These are phyloP conservation scores for Gynostemma pentaphyllum DNA, from an alignment of 306 rosid genomes.

Conservation along the genomic window DNA sequence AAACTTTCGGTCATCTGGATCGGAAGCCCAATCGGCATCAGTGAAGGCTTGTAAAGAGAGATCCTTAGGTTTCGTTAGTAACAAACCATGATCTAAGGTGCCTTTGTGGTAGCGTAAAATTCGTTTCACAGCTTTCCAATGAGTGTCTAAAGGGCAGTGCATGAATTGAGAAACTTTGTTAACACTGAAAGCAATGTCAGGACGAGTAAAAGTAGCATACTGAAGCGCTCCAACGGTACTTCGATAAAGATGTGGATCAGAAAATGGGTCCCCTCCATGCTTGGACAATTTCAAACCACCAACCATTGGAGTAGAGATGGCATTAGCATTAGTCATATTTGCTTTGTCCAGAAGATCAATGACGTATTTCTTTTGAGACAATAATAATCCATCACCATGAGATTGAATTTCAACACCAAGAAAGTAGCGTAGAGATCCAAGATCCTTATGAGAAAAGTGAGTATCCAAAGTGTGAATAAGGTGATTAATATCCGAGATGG, in stretches of 20 bases:
- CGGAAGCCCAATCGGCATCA: not conserved
- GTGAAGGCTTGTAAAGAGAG: not conserved
- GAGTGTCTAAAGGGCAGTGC: not conserved
- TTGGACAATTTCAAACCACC: not conserved
- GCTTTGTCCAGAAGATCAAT: not conserved
- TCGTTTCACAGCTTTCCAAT: not conserved
- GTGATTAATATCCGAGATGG: not conserved
- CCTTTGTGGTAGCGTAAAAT: not conserved
- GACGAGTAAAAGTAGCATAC: not conserved
- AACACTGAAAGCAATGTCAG: not conserved
- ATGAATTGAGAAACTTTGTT: not conserved
- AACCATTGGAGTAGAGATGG: not conserved
- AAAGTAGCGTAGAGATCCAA: not conserved
- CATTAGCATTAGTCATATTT: not conserved
- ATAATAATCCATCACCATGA: not conserved
- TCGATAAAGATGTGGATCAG: not conserved
- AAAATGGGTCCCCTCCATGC: not conserved
- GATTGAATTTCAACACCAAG: not conserved
- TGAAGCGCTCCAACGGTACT: not conserved
- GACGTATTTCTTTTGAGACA: not conserved
- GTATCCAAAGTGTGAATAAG: not conserved
- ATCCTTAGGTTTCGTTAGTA: not conserved
- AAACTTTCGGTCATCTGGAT: not conserved
- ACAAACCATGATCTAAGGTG: not conserved
- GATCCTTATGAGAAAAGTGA: not conserved